Conservation (phyloP, 2,329 filamentous ascomycete genomes). For the Thelonectria blattea region DNA sequence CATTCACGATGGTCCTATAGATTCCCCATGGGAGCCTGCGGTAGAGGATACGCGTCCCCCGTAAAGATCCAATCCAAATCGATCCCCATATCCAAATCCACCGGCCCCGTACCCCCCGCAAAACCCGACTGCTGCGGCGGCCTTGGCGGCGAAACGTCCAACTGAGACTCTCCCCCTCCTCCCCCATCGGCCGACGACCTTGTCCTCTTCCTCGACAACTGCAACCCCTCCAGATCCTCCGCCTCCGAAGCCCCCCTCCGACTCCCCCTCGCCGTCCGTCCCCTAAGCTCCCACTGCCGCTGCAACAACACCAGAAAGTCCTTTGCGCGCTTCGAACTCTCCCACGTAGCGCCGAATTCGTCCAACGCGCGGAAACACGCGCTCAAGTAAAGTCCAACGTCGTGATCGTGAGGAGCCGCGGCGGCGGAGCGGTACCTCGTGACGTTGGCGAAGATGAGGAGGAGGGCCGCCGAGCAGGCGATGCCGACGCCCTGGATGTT, state of each 20-base stretch:
- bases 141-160: slow-evolving; percentile 13
- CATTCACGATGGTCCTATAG: not conserved
- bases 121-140: slow-evolving; percentile 15
- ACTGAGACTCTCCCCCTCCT: not conserved
- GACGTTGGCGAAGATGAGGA: slow-evolving; percentile 28
- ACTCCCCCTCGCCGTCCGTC: slow-evolving; percentile 9
- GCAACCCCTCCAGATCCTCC: not conserved
- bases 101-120: slow-evolving; percentile 11
- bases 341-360: slow-evolving; percentile 31
- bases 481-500: slow-evolving; percentile 31
- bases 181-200: slow-evolving; percentile 15
- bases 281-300: slow-evolving; percentile 29
- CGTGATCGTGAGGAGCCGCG: not conserved
- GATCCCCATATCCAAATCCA: slow-evolving; percentile 25
- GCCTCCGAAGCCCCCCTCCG: slow-evolving; percentile 7
- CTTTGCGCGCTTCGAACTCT: slow-evolving; percentile 32
- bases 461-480: slow-evolving; percentile 21
- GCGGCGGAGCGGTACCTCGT: slow-evolving; percentile 28
- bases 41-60: slow-evolving; percentile 20
- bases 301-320: slow-evolving; percentile 35
- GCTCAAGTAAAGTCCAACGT: slow-evolving; percentile 27
- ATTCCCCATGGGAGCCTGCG: slow-evolving; percentile 4
- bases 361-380: slow-evolving; percentile 36
- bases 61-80: slow-evolving; percentile 31
- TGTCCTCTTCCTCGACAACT: slow-evolving; percentile 26